Base-by-base conservation (phyloP, 2,329 filamentous ascomycete genomes). In the Colletotrichum cuscutae region DNA sequence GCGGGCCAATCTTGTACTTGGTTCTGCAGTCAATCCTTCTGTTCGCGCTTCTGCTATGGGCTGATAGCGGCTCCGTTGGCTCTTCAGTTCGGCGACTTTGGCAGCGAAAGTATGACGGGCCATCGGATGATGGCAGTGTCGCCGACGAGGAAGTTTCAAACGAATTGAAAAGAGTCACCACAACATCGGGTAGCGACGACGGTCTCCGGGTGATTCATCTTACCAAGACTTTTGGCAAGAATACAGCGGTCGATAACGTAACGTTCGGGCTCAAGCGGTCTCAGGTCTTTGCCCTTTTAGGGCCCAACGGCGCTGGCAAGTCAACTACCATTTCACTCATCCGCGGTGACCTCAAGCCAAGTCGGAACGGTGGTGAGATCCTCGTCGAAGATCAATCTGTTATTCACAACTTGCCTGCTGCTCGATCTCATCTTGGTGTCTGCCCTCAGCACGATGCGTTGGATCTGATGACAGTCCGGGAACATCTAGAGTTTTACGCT, bases 251-350 rank as follows among this genome's bases (percentile, higher is more conserved):
- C n/a, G 92, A 97, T 77, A 94, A 98, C 77, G 90, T 97, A 54
- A 94, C 93, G 0, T 98, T 98, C 77, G 92, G 93, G 22, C 92
- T 98, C 37, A 89, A 89, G 19, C 90, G 90, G 61, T 93, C 94
- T 62, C 93, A 98, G 80, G 93, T 97, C 1, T 98, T 97, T 82
- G 95, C 95, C 0, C 87, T 98, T 0, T 88, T 98, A 1, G 95
- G 95, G 0, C 95, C 95, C 19, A 98, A 98, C 79, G 95, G 95
- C 28, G 96, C 95, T 1, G 95, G 95, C 70, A 98, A 98, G 78
- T 95, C 92, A 0, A 97, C 95, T 0, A 97, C 93, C 0, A 97
- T 98, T 77, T 94, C 92, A 1, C 86, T 98, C 56, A 95, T 98
- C 76, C 90, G 95, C 74, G 96, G 96, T n/a, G 95, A 98, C 78